Base-by-base conservation (phyloP, 1,284 basidiomycete species). In the Anthracocystis walkeri region DNA sequence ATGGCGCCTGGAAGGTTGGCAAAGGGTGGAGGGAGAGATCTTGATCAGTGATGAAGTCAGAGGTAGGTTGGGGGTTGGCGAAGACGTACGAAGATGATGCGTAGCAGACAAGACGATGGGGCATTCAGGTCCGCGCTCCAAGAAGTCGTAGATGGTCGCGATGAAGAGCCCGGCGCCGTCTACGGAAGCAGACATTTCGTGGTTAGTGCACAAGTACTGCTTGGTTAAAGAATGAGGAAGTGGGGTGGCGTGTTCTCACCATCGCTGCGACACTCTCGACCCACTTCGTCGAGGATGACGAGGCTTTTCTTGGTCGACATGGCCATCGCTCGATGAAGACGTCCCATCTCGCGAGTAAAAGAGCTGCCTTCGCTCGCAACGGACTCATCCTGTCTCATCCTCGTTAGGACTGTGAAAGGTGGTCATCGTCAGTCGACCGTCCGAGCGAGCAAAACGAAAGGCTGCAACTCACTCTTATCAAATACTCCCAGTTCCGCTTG, bases 341-440 rank as follows among this genome's bases (percentile, higher is more conserved):
- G 65, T 4, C 65, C 65, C 8, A 77, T 65, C 56, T 77, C 74
- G 23, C 62, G 65, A 0, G 70, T 68, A 38, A 77, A 77, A 0
- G 74, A 77, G 53, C 74, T 77, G 20, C 65, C 69, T 44, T 77
- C 70, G 49, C 65, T 69, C 14, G 65, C 50, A 2, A 77, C 59
- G 12, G 74, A 77, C 27, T 77, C 74, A 46, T 77, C 70, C 51
- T 77, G 74, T 35, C 63, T 48, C 69, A 77, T 77, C 41, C 74
- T 64, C 42, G 74, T 73, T 38, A 77, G 51, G 18, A 77, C 74
- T 77, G 20, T 6, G 7, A 38, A 1, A 0, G 10, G 7, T 33
- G 12, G 7, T 20, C 2, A 31, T 6, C 27, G 55, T 57, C 54
- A 56, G 31, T 46, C 14, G 27, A 20, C 29, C 3, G 3, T 27